These are phyloP conservation scores for Fomitopsis serialis DNA, from an alignment of 768 basidiomycete species.

Conservation along the genomic window DNA sequence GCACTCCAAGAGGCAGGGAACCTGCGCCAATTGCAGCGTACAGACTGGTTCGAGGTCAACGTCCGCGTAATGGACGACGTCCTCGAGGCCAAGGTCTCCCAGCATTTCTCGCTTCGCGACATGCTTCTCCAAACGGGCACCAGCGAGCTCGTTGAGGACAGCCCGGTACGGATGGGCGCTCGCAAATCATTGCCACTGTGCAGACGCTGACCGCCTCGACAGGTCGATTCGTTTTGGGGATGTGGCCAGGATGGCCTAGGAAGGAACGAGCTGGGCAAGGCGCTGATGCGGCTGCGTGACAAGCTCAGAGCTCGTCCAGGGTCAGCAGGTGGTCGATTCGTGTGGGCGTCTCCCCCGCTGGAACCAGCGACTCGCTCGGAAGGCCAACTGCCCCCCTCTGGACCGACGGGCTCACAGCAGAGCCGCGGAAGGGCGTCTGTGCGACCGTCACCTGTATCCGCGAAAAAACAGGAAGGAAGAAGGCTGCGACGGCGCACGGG, in stretches of 20 bases:
- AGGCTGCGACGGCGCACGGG: too few relatives aligned
- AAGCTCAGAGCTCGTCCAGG: conserved; percentile 23
- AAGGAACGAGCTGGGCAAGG: conserved; percentile 57
- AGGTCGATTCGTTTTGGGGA: conserved; percentile 61
- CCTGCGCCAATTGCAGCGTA: background rate
- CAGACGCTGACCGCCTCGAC: too few relatives aligned
- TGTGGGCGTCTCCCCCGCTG: too few relatives aligned
- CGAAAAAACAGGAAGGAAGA: too few relatives aligned
- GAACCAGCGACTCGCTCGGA: too few relatives aligned
- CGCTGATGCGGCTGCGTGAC: conserved; percentile 51
- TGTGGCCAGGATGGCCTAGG: conserved; percentile 45
- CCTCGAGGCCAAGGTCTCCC: conserved; percentile 61
- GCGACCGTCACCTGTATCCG: too few relatives aligned
- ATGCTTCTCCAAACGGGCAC: conserved; percentile 51
- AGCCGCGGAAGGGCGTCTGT: too few relatives aligned
- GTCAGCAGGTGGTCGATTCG: too few relatives aligned
- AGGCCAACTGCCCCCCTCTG: too few relatives aligned
- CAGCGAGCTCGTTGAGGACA: conserved; percentile 29
- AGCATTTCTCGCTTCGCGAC: conserved; percentile 54
- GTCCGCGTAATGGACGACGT: conserved; percentile 47
- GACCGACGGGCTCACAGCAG: too few relatives aligned
- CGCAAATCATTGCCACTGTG: too few relatives aligned
- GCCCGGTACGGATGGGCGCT: conserved; percentile 1
- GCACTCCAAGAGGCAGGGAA: conserved; percentile 8
- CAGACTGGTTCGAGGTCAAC: conserved; percentile 10